phyloP scores from a whole-genome alignment of 1,139 yeast species.

The Kodamaea suecica region DNA sequence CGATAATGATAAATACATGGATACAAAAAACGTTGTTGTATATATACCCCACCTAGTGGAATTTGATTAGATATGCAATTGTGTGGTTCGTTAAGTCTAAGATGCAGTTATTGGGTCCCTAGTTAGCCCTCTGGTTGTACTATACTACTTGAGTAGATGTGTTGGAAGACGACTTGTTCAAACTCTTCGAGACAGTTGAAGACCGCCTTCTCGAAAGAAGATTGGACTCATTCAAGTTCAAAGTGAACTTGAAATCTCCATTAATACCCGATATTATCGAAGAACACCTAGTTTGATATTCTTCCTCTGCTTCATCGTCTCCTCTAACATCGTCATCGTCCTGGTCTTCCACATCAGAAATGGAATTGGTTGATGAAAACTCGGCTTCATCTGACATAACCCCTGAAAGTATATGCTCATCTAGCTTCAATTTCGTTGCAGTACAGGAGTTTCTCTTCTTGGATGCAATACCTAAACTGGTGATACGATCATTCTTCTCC shows the following conservation, averaged over 20 bases:
- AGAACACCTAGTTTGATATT: constrained; percentile 42
- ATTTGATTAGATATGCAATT: no score
- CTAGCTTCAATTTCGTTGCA: constrained; percentile 9
- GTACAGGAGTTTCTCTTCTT: constrained; percentile 13
- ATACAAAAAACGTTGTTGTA: no score
- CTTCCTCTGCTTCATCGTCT: constrained; percentile 15
- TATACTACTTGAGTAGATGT: not conserved
- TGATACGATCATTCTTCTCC: constrained; percentile 19
- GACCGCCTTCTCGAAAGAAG: constrained; percentile 37
- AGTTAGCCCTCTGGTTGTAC: no score
- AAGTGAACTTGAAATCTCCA: constrained; percentile 43
- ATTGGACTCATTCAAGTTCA: constrained; percentile 43
- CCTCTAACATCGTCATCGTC: constrained; percentile 1
- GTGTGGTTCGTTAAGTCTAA: no score
- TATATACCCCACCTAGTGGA: no score
- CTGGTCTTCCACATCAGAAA: constrained; percentile 12
- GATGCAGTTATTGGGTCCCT: not conserved
- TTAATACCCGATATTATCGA: constrained; percentile 39
- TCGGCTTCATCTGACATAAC: constrained; percentile 14
- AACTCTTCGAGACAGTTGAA: constrained; percentile 14
- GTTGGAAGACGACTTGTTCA: constrained; percentile 8
- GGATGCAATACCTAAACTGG: constrained; percentile 19
- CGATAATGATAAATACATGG: no score
- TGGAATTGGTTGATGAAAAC: constrained; percentile 14
- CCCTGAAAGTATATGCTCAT: constrained; percentile 6